These are phyloP conservation scores for Pseudonitzschia multiseries DNA, from an alignment of 108 stramenopile genomes.

Conservation along the genomic window DNA sequence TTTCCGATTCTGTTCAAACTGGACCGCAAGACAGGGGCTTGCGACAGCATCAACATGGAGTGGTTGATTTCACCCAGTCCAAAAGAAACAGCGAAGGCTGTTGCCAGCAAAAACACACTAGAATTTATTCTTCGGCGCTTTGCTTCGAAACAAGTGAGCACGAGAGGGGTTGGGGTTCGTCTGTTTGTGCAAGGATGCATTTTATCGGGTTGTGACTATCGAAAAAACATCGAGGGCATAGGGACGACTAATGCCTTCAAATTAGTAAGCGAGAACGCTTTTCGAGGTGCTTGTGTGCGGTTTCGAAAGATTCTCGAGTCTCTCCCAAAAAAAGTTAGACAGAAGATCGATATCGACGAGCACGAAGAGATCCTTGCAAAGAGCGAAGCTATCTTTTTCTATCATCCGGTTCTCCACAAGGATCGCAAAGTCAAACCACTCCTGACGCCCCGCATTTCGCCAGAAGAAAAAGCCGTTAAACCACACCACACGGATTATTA, in stretches of 20 bases:
- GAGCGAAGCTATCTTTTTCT: conserved; percentile 85
- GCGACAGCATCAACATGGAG: conserved; percentile 78
- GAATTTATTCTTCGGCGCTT: conserved; percentile 50
- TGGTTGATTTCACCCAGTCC: conserved; percentile 56
- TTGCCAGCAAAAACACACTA: conserved; percentile 25
- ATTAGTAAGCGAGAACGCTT: conserved; percentile 61
- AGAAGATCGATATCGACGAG: conserved; percentile 39
- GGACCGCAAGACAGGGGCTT: conserved; percentile 64
- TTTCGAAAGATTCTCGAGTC: conserved; percentile 55
- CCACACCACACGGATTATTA: conserved; percentile 17
- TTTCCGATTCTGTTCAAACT: conserved; percentile 86
- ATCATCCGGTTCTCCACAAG: conserved; percentile 57
- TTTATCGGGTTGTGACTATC: conserved; percentile 96
- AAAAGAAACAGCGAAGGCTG: background rate
- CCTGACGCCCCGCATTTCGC: background rate
- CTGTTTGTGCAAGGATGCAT: conserved; percentile 94
- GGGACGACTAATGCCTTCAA: conserved; percentile 92
- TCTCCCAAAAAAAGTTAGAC: conserved; percentile 34
- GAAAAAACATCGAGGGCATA: conserved; percentile 75
- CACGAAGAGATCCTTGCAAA: conserved; percentile 71
- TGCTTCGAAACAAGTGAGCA: conserved; percentile 38
- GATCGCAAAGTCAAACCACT: conserved; percentile 17
- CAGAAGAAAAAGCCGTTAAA: conserved; percentile 1
- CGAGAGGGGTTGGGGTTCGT: conserved; percentile 67
- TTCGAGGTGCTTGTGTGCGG: conserved; percentile 43